Evolutionary conservation across 805 yeast genomes (phyloP).

Genomic region (Hanseniaspora occidentalis): DNA sequence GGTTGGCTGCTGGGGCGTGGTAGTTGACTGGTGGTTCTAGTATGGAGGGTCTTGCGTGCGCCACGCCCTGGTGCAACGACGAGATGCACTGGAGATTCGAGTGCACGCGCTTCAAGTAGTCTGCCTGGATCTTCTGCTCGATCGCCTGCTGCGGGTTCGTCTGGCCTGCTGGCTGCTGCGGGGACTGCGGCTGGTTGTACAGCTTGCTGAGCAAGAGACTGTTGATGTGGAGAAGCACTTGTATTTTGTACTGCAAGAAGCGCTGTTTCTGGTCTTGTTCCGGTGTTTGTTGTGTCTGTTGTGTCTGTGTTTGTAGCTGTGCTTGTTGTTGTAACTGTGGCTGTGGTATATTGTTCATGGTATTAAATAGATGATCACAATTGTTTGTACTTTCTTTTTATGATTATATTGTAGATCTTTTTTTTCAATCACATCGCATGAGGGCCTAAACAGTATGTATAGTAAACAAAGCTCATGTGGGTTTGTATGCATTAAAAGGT

Average conservation of each 20-base stretch:
- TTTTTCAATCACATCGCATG: too few species aligned
- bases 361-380: too few species aligned
- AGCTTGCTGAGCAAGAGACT: constrained; percentile 18
- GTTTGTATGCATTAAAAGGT: too few species aligned
- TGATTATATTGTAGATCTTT: too few species aligned
- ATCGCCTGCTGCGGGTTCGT: constrained; percentile 2
- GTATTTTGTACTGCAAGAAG: constrained; percentile 23
- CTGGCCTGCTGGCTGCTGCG: constrained; percentile 14
- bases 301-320: background rate
- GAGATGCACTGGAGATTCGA: constrained; percentile 25
- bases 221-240: constrained; percentile 24
- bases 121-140: constrained; percentile 16
- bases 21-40: constrained; percentile 14
- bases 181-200: constrained; percentile 16
- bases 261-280: constrained; percentile 12
- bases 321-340: background rate
- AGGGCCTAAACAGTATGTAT: too few species aligned
- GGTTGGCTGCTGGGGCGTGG: background rate
- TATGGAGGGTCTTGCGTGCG: constrained; percentile 17
- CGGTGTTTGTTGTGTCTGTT: background rate
- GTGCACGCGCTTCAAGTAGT: constrained; percentile 23
- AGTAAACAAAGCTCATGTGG: too few species aligned
- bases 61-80: constrained; percentile 22
- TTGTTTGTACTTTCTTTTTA: too few species aligned
- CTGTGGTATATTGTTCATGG: too few species aligned